A percentile compares a stretch with the other conserved stretches of the same genome.
phyloP scores from a whole-genome alignment of 2,329 filamentous ascomycete species.

The Apiospora sp. region DNA sequence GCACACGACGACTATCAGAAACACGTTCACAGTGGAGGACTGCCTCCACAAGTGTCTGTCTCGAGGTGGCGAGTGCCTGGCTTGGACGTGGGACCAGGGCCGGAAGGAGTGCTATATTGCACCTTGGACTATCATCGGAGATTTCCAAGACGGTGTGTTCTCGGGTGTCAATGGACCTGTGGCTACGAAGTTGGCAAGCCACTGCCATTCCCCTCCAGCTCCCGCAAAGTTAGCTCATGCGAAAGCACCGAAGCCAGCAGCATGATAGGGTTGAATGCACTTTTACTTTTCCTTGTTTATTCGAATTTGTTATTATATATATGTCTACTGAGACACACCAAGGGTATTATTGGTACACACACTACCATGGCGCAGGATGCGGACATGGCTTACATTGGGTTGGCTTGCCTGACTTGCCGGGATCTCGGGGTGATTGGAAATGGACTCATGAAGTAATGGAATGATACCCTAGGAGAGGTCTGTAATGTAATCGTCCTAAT shows the following conservation, averaged over 20 bases:
- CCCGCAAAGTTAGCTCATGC: slow-evolving; percentile 8
- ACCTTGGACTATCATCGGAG: slow-evolving; percentile 59
- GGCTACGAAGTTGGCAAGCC: slow-evolving; percentile 36
- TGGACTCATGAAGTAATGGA: slow-evolving; percentile 15
- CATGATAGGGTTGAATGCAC: neutral
- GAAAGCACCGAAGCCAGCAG: neutral
- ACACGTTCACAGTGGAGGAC: slow-evolving; percentile 48
- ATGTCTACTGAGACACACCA: neutral
- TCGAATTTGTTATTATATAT: neutral
- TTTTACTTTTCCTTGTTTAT: neutral
- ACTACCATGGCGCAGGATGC: neutral
- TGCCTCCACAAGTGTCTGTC: slow-evolving; percentile 54
- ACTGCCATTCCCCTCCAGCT: slow-evolving; percentile 37
- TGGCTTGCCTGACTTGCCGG: neutral
- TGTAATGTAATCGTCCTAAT: slow-evolving; percentile 14
- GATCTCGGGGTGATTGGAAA: neutral
- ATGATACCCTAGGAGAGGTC: slow-evolving; percentile 20
- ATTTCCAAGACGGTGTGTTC: slow-evolving; percentile 41
- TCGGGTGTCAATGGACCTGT: slow-evolving; percentile 49
- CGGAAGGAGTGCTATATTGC: slow-evolving; percentile 52
- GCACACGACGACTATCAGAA: slow-evolving; percentile 46
- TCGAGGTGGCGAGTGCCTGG: slow-evolving; percentile 52
- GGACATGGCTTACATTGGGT: neutral
- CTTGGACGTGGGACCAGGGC: slow-evolving; percentile 58
- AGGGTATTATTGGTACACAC: neutral